Base-by-base conservation (phyloP, 1,284 basidiomycete species). In the Ceratobasidium sp. region DNA sequence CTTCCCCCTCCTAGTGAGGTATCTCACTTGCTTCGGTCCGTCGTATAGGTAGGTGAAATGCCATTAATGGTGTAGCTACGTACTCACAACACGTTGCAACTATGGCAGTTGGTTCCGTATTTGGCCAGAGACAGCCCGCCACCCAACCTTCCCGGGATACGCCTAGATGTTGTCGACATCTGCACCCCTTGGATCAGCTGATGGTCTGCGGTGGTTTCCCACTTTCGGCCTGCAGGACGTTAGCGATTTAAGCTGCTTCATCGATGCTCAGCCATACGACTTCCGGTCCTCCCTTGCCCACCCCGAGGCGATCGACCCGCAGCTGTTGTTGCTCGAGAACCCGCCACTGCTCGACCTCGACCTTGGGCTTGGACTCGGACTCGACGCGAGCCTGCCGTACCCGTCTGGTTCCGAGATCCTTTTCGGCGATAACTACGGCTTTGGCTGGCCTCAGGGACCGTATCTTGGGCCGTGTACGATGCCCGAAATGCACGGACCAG, bases 21-120 rank as follows among this genome's bases (percentile, higher is more conserved):
- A 6, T 23, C 27, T 14, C 44, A 7, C 35, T 23, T 46, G 30
- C 27, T 44, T 73, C 54, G 70, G 71, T 65, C 52, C 48, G 62
- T 75, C 60, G 71, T 54, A 54, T 33, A 64, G 62, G 71, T 75
- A 30, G 50, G 71, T 20, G n/a, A 52, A 33, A 52, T 41, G 3
- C 16, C 33, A 38, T 65, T 64, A 27, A 18, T 27, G 30, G 62
- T n/a, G 71, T 75, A 46, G 48, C 27, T 27, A 20, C 30, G 50
- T 65, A 46, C 59, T 62, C 70, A 73, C 44, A 73, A 66, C 71
- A 75, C 71, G 71, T 75, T 75, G 71, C 50, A 12, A n/a, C 18
- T 41, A 48, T 50, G 35, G 33, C 50, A 75, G 71, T 65, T 65
- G 60, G 60, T 35, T 54, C 52, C 48, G 71, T 41, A 73, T 44